These are phyloP conservation scores for Ophiostoma pallidulum DNA, from an alignment of 2,329 filamentous ascomycete species.

Conservation along the genomic window DNA sequence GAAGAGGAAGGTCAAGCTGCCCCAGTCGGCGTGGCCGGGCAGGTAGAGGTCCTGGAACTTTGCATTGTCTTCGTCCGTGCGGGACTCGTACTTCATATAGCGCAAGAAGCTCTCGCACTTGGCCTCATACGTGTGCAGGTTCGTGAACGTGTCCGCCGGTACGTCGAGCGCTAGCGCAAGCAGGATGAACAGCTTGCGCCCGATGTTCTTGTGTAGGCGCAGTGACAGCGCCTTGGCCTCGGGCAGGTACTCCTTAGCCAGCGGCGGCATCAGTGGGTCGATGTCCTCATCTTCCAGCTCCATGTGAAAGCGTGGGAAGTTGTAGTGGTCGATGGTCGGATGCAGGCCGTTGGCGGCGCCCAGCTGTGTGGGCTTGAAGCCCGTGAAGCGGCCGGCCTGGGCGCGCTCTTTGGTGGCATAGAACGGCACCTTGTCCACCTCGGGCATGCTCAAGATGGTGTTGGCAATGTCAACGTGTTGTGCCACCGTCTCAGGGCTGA, in stretches of 20 bases:
- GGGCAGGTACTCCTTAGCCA: not conserved
- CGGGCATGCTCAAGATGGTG: not conserved
- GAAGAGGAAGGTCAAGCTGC: not conserved
- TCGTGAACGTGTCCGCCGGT: not conserved
- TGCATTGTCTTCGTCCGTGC: not conserved
- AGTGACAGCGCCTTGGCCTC: not conserved
- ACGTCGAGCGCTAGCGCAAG: not conserved
- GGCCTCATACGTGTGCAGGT: not conserved
- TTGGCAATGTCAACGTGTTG: not conserved
- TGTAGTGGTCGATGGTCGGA: not conserved
- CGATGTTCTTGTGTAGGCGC: not conserved
- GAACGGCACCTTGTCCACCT: not conserved
- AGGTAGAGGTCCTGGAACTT: not conserved
- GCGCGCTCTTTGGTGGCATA: not conserved
- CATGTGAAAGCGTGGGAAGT: not conserved
- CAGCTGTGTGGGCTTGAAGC: not conserved
- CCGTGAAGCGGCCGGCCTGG: not conserved
- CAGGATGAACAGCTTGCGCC: not conserved
- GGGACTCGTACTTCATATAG: not conserved
- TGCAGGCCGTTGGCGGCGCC: not conserved
- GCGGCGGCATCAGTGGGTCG: not conserved
- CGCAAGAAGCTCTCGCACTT: not conserved
- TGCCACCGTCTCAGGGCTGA: not conserved
- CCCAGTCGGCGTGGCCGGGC: not conserved
- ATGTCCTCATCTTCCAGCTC: not conserved